phyloP scores from a whole-genome alignment of 2,329 filamentous ascomycete genomes.

The Nemania abortiva region DNA sequence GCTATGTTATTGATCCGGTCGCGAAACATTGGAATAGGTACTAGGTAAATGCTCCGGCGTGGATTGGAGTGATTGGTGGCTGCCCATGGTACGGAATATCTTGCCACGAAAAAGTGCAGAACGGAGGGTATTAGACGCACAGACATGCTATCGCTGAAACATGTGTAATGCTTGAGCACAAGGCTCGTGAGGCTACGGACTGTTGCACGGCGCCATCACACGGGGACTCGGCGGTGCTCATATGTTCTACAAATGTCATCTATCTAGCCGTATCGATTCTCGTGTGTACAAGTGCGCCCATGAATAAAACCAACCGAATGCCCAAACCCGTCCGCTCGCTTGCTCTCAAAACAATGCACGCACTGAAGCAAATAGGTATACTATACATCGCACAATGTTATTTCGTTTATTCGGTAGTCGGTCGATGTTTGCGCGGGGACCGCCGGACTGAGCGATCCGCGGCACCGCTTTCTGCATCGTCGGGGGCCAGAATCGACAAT shows the following conservation, averaged over 20 bases:
- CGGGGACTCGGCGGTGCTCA: background rate
- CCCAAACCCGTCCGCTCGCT: conserved; percentile 30
- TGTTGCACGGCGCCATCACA: background rate
- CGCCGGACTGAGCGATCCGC: conserved; percentile 41
- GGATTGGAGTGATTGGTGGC: background rate
- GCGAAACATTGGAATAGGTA: background rate
- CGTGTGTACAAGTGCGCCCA: conserved; percentile 13
- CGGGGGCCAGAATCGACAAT: conserved; percentile 46
- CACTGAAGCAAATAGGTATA: conserved; percentile 8
- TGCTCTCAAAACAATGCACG: conserved; percentile 14
- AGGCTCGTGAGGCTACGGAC: background rate
- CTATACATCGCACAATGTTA: conserved; percentile 14
- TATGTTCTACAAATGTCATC: background rate
- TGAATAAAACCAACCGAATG: conserved; percentile 10
- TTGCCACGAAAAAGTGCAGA: background rate
- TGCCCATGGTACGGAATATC: background rate
- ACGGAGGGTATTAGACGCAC: background rate
- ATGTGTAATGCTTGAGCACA: background rate
- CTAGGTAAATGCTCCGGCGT: background rate
- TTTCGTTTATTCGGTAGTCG: conserved; percentile 21
- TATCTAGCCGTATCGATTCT: conserved; percentile 6
- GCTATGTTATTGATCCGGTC: background rate
- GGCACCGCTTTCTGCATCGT: conserved; percentile 36
- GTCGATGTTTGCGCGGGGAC: conserved; percentile 44
- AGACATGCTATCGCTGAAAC: background rate